A percentile compares a stretch with the other conserved stretches of the same genome.
phyloP scores from a whole-genome alignment of 306 rosid genomes.

The Fragaria nilgerrensis region DNA sequence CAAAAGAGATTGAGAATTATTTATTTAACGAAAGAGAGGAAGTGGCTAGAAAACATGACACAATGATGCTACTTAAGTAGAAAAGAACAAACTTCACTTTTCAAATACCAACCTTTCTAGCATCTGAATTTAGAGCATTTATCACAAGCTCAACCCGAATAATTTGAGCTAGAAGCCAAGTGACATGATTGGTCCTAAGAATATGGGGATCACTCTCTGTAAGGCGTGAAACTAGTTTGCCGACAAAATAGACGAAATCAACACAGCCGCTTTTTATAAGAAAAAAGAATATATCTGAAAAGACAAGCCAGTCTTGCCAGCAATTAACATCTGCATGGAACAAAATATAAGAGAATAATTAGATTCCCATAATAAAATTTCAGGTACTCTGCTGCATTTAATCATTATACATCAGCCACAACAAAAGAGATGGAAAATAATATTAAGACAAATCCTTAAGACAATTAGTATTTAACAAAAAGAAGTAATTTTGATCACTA shows the following conservation, averaged over 20 bases:
- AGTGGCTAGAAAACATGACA: constrained; percentile 27
- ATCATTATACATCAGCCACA: constrained; percentile 14
- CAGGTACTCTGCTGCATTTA: constrained; percentile 19
- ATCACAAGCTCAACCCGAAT: constrained; percentile 91
- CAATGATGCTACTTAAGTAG: background rate
- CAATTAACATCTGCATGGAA: constrained; percentile 91
- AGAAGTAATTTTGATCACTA: too few relatives aligned
- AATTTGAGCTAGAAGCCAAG: constrained; percentile 91
- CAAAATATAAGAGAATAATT: constrained; percentile 28
- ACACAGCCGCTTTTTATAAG: constrained; percentile 92
- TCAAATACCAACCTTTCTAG: constrained; percentile 81
- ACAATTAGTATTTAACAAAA: background rate
- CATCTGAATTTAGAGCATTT: constrained; percentile 82
- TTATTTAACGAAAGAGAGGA: background rate
- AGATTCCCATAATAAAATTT: constrained; percentile 19
- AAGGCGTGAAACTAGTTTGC: constrained; percentile 81
- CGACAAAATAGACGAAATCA: constrained; percentile 95
- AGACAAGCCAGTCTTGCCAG: constrained; percentile 99
- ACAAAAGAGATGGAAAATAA: constrained; percentile 4
- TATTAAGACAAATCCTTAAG: background rate
- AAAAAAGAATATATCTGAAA: constrained; percentile 85
- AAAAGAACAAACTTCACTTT: constrained; percentile 15
- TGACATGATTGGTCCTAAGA: constrained; percentile 90
- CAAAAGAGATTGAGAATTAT: constrained; percentile 11
- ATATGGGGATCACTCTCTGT: constrained; percentile 76